Conservation (phyloP, 495 filamentous ascomycete species). For the Viridothelium virens region DNA sequence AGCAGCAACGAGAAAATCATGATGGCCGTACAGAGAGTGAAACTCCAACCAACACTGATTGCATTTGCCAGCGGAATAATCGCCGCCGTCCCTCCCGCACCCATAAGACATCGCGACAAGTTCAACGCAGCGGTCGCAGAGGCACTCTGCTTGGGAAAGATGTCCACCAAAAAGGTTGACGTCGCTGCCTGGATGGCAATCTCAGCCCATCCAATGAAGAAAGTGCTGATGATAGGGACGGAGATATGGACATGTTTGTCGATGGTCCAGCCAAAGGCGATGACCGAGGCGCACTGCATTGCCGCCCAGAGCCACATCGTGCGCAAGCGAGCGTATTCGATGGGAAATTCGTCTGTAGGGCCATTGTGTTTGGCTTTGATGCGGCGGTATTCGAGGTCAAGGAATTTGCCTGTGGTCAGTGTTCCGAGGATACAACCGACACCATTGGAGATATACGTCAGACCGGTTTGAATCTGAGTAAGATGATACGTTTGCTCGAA, state of each 20-base stretch:
- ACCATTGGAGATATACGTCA: constrained; percentile 33
- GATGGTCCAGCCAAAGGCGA: constrained; percentile 30
- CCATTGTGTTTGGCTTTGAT: constrained; percentile 6
- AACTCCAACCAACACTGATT: constrained; percentile 34
- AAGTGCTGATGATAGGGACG: constrained; percentile 26
- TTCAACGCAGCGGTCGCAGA: constrained; percentile 34
- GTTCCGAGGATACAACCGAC: constrained; percentile 27
- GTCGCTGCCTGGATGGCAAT: constrained; percentile 25
- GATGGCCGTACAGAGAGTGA: constrained; percentile 23
- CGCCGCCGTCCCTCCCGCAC: constrained; percentile 29
- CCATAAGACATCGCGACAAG: constrained; percentile 33
- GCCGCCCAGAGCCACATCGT: constrained; percentile 24
- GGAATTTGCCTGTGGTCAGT: constrained; percentile 28
- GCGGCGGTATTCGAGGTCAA: constrained; percentile 30
- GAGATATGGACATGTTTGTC: constrained; percentile 24
- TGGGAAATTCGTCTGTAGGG: constrained; percentile 27
- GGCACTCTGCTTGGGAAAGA: constrained; percentile 30
- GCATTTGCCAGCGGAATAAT: constrained; percentile 31
- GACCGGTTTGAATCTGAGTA: constrained; percentile 29
- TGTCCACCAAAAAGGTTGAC: constrained; percentile 34
- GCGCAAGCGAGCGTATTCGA: constrained; percentile 26
- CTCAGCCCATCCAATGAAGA: constrained; percentile 27
- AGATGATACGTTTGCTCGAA: constrained; percentile 27
- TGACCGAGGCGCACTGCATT: constrained; percentile 14
- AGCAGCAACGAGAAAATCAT: neutral